Conservation (phyloP, 768 basidiomycete genomes). For the Boletus rufocinnamomeus region DNA sequence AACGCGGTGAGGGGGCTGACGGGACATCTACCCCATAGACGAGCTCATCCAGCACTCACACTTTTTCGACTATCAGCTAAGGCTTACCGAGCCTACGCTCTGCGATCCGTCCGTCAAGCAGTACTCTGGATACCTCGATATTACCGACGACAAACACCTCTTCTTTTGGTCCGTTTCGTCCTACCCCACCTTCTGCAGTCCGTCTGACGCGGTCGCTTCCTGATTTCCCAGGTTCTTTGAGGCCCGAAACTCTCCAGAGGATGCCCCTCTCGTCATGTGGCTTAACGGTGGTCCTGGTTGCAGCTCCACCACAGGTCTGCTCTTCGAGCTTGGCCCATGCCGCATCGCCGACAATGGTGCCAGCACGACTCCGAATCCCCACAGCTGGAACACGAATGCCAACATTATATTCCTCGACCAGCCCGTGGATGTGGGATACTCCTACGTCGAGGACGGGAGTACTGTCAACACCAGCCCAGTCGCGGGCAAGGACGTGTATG, state of each 20-base stretch:
- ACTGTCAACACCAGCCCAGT: constrained; percentile 78
- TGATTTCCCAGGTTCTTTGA: constrained; percentile 77
- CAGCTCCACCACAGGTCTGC: constrained; percentile 77
- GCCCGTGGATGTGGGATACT: constrained; percentile 89
- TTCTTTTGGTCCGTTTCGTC: constrained; percentile 73
- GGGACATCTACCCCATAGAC: constrained; percentile 36
- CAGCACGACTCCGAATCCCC: constrained; percentile 69
- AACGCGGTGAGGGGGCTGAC: constrained; percentile 2
- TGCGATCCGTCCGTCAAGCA: constrained; percentile 78
- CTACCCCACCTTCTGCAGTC: background rate
- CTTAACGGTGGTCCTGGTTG: constrained; percentile 80
- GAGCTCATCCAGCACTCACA: constrained; percentile 62
- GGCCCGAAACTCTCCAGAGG: constrained; percentile 66
- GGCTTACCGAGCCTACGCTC: constrained; percentile 66
- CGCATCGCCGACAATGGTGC: constrained; percentile 64
- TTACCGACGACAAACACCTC: constrained; percentile 75
- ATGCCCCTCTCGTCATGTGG: constrained; percentile 88
- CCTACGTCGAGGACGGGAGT: constrained; percentile 75
- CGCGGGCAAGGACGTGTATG: constrained; percentile 89
- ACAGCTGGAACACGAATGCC: constrained; percentile 82
- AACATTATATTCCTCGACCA: constrained; percentile 65
- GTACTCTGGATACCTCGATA: constrained; percentile 82
- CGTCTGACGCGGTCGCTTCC: background rate
- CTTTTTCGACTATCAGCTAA: constrained; percentile 54
- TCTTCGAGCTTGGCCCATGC: constrained; percentile 95